Percentiles rank a stretch among this genome's conserved stretches.
Evolutionary conservation across 768 basidiomycete genomes (phyloP).

Genomic region (Leucocoprinus birnbaumii): DNA sequence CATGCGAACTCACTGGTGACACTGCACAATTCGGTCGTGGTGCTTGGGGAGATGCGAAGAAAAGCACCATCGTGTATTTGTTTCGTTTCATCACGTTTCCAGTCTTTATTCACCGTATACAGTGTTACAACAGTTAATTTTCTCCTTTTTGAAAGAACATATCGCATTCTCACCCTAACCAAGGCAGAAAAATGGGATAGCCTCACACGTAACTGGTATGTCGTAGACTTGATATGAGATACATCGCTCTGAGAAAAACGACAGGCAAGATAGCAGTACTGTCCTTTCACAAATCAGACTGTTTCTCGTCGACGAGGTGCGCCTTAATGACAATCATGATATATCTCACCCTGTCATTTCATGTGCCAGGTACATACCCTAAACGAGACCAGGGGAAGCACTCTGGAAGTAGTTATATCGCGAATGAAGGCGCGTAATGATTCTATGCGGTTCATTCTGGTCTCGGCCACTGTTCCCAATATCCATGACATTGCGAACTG

Average conservation of each 20-base stretch:
- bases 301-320: slow-evolving; percentile 92
- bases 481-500: slow-evolving; percentile 86
- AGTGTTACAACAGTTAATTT: slow-evolving; percentile 74
- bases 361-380: slow-evolving; percentile 80
- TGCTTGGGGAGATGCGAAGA: slow-evolving; percentile 71
- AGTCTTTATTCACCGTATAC: slow-evolving; percentile 9
- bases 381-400: slow-evolving; percentile 87
- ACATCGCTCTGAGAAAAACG: neutral
- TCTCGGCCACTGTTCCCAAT: slow-evolving; percentile 95
- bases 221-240: neutral
- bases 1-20: slow-evolving; percentile 91
- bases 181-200: slow-evolving; percentile 98
- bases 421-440: slow-evolving; percentile 82
- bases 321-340: slow-evolving; percentile 8
- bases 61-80: slow-evolving; percentile 75
- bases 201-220: slow-evolving; percentile 81
- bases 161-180: neutral
- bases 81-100: neutral
- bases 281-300: slow-evolving; percentile 71
- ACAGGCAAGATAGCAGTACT: slow-evolving; percentile 59
- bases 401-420: slow-evolving; percentile 91
- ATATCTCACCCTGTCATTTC: neutral
- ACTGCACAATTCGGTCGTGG: slow-evolving; percentile 65
- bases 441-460: slow-evolving; percentile 76
- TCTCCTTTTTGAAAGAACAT: neutral